Evolutionary conservation across 345 rosid genomes (phyloP), one percentile per base, ranked within the genome.

Genomic region (Aquilaria yunnanensis): DNA sequence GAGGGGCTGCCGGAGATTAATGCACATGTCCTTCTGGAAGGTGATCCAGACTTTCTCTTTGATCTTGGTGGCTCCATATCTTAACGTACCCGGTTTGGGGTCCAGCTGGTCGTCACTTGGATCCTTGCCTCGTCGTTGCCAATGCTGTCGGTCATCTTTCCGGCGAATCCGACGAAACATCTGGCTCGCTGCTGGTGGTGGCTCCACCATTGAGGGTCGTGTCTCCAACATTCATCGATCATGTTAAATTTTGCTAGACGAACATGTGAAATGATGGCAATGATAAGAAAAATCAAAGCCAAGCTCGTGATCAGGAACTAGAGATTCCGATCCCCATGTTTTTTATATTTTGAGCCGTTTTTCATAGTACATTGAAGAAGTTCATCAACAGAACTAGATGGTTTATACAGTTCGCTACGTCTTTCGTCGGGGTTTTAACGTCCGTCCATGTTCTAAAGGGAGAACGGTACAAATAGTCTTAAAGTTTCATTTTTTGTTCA

Each of bases 171-270:
- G 0, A 82, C 77, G 0, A 87, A 84, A 61, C 97, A 90, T 5
- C 47, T 61, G 2, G 89, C 92, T 2, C 87, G 71, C 41, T 80
- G 75, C 6, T 76, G 82, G 2, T 90, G 73, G 46, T 62, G 62
- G 34, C 64, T 74, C 8, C 78, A 50, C 97, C 96, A 85, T 2
- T 67, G 30, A 4, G 85, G 81, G 47, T 80, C 67, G 1, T 10
- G 34, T 63, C 85, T 70, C 90, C 92, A 93, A 32, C 98, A 90
- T 62, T 69, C 70, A 78, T 89, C 96, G 23, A 90, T 86, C 9
- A 63, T 87, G 54, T 93, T 93, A 73, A 83, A 57, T 1, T 61
- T 67, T 3, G 85, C 71, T 3, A 50, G 32, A 3, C 43, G 8
- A 7, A 5, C 23, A 12, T 23, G 7, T 11, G 64, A 66, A 31